Evolutionary conservation across 2,329 filamentous ascomycete species (phyloP), one percentile per base, ranked within the genome.

Genomic region (Chaetomium globosum): DNA sequence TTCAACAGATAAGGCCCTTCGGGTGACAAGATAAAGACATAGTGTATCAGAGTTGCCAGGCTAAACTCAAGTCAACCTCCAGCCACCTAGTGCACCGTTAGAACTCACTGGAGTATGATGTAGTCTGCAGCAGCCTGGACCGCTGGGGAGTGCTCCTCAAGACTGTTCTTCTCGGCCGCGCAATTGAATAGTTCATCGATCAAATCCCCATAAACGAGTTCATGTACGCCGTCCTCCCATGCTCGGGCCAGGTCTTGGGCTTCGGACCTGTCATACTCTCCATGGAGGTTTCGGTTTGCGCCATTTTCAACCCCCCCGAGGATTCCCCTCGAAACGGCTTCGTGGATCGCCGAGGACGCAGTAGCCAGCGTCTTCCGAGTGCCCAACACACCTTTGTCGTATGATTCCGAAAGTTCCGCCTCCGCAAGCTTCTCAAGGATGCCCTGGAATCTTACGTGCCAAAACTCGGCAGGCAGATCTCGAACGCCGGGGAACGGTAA

Each of bases 391-490:
- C 89, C 90, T 76, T 92, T 92, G 75, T 94, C 91, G 72, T 93
- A 94, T 74, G 89, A 92, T 75, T 94, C 91, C 1, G 89, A 92
- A 36, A 94, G 79, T 59, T 91, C 86, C 1, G 87, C 89, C 36
- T 87, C 83, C 9, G 83, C 87, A 61, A 94, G 79, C 71, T 86
- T 82, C 70, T 80, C 77, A 70, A 91, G 79, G 19, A 92, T 75
- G 1, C 82, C 82, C 69, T 86, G 83, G 28, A 89, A 79, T 53
- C 85, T 82, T n/a, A 81, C 79, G 39, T 80, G 81, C 88, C 89
- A 92, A 75, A 90, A 91, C 3, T 85, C 84, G 1, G 79, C 74
- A 0, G 85, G 82, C 2, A 94, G 79, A 65, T 87, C 84, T 59
- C 82, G 81, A 48, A 92, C 75, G 0, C 88, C 89, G 0, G 91